These are phyloP conservation scores for Ambrosia trifida DNA, from an alignment of 129 eudicot genomes.

Conservation along the genomic window DNA sequence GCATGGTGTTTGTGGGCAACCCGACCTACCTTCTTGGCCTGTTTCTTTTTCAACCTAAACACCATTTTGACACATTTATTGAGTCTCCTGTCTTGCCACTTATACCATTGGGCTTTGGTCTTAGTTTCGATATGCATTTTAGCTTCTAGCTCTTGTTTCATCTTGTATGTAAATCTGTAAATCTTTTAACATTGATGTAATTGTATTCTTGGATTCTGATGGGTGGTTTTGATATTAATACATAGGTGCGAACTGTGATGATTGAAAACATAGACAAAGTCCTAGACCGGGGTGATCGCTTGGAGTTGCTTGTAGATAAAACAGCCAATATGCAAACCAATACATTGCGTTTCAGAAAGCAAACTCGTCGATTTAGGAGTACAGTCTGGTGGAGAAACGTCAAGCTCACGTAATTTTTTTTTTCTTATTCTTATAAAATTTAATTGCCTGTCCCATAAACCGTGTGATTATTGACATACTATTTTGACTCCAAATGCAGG, in stretches of 20 bases:
- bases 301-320: slow-evolving; percentile 94
- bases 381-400: slow-evolving; percentile 99
- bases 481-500: slow-evolving; percentile 47
- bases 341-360: slow-evolving; percentile 92
- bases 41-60: not conserved
- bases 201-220: slow-evolving; percentile 14
- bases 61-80: not conserved
- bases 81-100: not conserved
- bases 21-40: not conserved
- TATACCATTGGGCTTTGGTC: not conserved
- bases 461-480: not conserved
- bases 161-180: not conserved
- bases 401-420: slow-evolving; percentile 76
- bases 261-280: slow-evolving; percentile 96
- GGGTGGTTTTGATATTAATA: not conserved
- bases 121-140: not conserved
- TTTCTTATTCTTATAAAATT: not conserved
- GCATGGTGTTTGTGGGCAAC: not conserved
- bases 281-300: slow-evolving; percentile 90
- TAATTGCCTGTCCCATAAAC: not conserved
- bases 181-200: not conserved
- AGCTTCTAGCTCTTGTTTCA: not conserved
- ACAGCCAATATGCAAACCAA: slow-evolving; percentile 86
- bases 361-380: slow-evolving; percentile 86
- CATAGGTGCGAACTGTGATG: slow-evolving; percentile 89